Conservation (phyloP, 352 stramenopile species). For the Peronospora destructor region DNA sequence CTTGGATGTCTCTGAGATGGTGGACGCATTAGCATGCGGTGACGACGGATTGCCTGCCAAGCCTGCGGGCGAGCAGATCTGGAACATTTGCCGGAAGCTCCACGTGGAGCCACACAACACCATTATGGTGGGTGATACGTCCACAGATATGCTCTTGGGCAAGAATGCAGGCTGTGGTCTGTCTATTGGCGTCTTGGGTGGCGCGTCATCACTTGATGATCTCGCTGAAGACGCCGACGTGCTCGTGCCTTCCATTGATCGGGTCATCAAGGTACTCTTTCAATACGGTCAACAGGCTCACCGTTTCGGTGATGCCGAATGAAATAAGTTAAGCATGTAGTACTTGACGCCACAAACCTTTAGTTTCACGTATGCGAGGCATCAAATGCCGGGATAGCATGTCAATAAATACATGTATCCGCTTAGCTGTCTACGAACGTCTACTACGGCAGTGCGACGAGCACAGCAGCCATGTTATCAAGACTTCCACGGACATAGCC, state of each 20-base stretch:
- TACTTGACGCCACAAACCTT: background rate
- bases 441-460: constrained; percentile 26
- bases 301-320: constrained; percentile 41
- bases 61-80: constrained; percentile 78
- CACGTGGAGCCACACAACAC: constrained; percentile 76
- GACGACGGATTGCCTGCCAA: constrained; percentile 81
- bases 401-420: constrained; percentile 13
- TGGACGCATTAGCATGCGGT: constrained; percentile 70
- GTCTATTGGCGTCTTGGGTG: constrained; percentile 71
- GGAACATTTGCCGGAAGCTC: constrained; percentile 73
- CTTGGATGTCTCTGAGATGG: constrained; percentile 63
- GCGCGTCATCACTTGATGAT: constrained; percentile 75
- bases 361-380: constrained; percentile 12
- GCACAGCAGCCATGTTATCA: constrained; percentile 90
- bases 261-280: constrained; percentile 74
- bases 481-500: constrained; percentile 91
- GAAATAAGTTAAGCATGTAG: constrained; percentile 3
- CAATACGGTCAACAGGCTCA: constrained; percentile 75
- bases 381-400: constrained; percentile 7
- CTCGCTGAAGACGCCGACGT: constrained; percentile 77
- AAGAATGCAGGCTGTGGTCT: constrained; percentile 69
- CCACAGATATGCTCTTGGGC: constrained; percentile 78
- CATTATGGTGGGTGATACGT: constrained; percentile 86
- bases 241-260: constrained; percentile 71
- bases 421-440: constrained; percentile 12